These are phyloP conservation scores for Penicillium macrosclerotiorum DNA, from an alignment of 495 filamentous ascomycete species.

Conservation along the genomic window DNA sequence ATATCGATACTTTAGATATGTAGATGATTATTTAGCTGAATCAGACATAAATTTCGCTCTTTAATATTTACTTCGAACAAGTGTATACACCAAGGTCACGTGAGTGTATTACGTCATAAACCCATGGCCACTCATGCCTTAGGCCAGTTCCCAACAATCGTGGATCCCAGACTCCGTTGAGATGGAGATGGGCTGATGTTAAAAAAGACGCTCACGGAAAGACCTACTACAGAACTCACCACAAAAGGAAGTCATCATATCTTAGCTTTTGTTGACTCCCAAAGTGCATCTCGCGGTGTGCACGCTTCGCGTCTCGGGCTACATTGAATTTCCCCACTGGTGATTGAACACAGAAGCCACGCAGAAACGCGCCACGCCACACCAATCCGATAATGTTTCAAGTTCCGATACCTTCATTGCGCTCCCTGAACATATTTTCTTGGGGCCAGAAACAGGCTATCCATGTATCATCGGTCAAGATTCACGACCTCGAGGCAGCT, in stretches of 20 bases:
- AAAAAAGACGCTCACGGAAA: not conserved
- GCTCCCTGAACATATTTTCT: slow-evolving; percentile 17
- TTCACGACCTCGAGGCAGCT: slow-evolving; percentile 74
- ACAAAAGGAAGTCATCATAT: not conserved
- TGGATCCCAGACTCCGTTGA: slow-evolving; percentile 10
- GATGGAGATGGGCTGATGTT: slow-evolving; percentile 8
- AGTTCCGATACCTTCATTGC: slow-evolving; percentile 26
- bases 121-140: slow-evolving; percentile 3
- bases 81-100: slow-evolving; percentile 9
- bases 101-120: slow-evolving; percentile 21
- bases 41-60: not conserved
- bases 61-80: not conserved
- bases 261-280: not conserved
- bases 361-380: not conserved
- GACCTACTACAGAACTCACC: too few species aligned
- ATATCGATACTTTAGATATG: not conserved
- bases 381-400: slow-evolving; percentile 24
- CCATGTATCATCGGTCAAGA: slow-evolving; percentile 64
- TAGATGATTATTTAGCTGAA: not conserved
- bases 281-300: not conserved
- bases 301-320: not conserved
- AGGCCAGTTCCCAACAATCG: slow-evolving; percentile 25
- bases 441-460: slow-evolving; percentile 41
- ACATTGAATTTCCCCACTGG: not conserved
- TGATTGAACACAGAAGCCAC: too few species aligned